phyloP scores from a whole-genome alignment of 106 monocot genomes.

The Iris macrosiphon region DNA sequence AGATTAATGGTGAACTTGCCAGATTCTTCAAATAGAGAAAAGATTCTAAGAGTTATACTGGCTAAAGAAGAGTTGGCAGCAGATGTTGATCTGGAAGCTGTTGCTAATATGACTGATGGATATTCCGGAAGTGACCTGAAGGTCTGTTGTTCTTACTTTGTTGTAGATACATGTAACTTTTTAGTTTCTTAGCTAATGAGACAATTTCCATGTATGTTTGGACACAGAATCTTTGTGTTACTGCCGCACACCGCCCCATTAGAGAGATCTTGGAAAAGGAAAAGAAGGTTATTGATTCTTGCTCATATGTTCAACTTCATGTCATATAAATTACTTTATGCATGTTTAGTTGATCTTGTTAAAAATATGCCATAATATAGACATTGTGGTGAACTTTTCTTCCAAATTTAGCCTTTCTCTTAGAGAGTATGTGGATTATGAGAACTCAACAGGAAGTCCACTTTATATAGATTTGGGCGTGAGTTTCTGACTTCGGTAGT shows the following conservation, averaged over 20 bases:
- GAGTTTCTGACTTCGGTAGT: too few species aligned
- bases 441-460: too few species aligned
- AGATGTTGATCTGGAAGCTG: conserved; percentile 63
- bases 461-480: too few species aligned
- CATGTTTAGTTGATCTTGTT: too few species aligned
- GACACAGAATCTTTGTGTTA: conserved; percentile 85
- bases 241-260: conserved; percentile 95
- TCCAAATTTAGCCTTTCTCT: too few species aligned
- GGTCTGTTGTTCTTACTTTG: conserved; percentile 28
- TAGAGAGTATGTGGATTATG: too few species aligned
- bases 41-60: conserved; percentile 89
- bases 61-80: conserved; percentile 73
- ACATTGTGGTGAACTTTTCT: too few species aligned
- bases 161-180: neutral
- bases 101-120: conserved; percentile 93
- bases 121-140: conserved; percentile 98
- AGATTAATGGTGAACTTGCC: conserved; percentile 97
- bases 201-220: neutral
- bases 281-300: conserved; percentile 56
- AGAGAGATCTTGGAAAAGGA: conserved; percentile 94
- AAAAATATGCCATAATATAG: too few species aligned
- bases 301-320: too few species aligned
- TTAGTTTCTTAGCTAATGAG: neutral
- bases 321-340: too few species aligned
- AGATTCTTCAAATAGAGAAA: conserved; percentile 77